Evolutionary conservation across 1,139 yeast species (phyloP), one percentile per base, ranked within the genome.

Genomic region (Saccharomyces uvarum): DNA sequence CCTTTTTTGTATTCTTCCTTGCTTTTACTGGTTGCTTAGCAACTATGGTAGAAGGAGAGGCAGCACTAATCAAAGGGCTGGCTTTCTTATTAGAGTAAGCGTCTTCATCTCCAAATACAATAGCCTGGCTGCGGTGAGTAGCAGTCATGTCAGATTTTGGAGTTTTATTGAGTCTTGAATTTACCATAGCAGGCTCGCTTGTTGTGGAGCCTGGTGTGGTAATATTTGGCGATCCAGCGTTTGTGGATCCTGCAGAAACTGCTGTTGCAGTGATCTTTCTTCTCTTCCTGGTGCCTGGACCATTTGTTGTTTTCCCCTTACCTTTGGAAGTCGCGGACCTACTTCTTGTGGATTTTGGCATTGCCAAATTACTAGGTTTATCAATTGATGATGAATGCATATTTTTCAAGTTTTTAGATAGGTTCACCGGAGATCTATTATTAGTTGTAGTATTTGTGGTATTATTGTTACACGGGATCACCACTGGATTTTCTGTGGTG

Each of bases 401-500:
- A 11, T 21, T 38, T 38, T 38, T 38, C 7, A 38, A 13, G 19
- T 16, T 38, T 38, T 38, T 38, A 38, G 44, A 21, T 19, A 47
- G 16, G 29, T 48, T 26, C 27, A 46, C 29, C 9, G 38, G 52
- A 13, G 29, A 48, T 24, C 27, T 50, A 19, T 13, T 28, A 32
- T 28, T 47, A 26, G 14, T 28, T 31, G 49, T 31, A 28, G 31
- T 46, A 29, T 27, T 19, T 3, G 24, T 48, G 31, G 24, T 19
- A 41, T 48, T 47, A 32, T 32, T 21, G 55, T 19, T 38, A 38
- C 44, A 38, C 26, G 44, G 44, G 26, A 11, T 38, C 11, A n/a
- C 44, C 44, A 19, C 7, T 47, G 32, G 27, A 48, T 47, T 52
- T 27, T 44, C 51, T 21, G 50, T 14, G 28, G 42, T 28, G 26